Conservation (phyloP, 2,329 filamentous ascomycete species). For the Ascochyta fabae region DNA sequence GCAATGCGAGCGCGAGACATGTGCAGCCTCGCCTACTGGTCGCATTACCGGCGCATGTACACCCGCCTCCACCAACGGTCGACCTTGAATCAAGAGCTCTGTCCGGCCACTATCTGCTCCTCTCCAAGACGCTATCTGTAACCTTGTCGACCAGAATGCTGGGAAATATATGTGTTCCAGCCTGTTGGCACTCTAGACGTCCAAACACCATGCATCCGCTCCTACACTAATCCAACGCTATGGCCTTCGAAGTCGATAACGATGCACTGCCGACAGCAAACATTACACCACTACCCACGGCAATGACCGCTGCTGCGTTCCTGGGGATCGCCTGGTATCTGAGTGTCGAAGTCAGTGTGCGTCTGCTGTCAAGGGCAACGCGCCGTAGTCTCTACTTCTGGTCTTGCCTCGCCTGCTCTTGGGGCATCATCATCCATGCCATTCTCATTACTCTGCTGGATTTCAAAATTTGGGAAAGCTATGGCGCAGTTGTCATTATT, state of each 20-base stretch:
- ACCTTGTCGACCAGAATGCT: slow-evolving; percentile 2
- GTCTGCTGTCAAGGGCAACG: slow-evolving; percentile 46
- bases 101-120: slow-evolving; percentile 2
- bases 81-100: background rate
- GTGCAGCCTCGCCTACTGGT: slow-evolving; percentile 5
- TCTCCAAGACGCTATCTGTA: slow-evolving; percentile 4
- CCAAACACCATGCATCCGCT: slow-evolving; percentile 7
- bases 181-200: background rate
- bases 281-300: slow-evolving; percentile 20
- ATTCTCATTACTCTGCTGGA: slow-evolving; percentile 52
- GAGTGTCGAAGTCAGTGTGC: slow-evolving; percentile 51
- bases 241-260: slow-evolving; percentile 17
- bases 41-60: background rate
- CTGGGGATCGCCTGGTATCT: slow-evolving; percentile 42
- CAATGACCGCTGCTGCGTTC: slow-evolving; percentile 29
- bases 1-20: slow-evolving; percentile 10
- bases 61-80: slow-evolving; percentile 6
- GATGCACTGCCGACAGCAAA: slow-evolving; percentile 17
- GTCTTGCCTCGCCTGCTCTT: slow-evolving; percentile 39
- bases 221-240: slow-evolving; percentile 9
- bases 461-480: slow-evolving; percentile 52
- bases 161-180: slow-evolving; percentile 9
- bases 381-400: slow-evolving; percentile 57
- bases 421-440: slow-evolving; percentile 48
- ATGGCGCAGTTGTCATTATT: slow-evolving; percentile 50